Evolutionary conservation across 1,284 basidiomycete species (phyloP), one percentile per base, ranked within the genome.

Genomic region (Boletellus deceptivus): DNA sequence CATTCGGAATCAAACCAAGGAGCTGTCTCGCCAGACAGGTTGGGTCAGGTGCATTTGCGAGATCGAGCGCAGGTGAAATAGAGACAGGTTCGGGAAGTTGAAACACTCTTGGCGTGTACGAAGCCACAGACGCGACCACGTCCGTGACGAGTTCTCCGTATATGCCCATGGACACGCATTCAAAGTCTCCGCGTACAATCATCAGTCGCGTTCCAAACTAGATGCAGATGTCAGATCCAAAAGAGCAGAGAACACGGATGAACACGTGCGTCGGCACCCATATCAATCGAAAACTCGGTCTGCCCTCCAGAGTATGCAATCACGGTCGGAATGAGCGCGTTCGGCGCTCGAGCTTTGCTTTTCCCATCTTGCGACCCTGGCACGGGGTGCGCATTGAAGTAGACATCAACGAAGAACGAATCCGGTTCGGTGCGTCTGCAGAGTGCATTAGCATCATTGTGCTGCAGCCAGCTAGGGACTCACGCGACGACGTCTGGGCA

Each of bases 181-280:
- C 70, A 61, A 89, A 91, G 27, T 76, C 71, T 27, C 88, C 89
- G 62, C 82, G 82, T 55, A 91, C 75, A 51, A 91, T 86, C 77
- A 91, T 83, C 24, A 91, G 72, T 47, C 89, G 84, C 20, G 88
- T 90, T 3, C 84, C 79, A 62, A 80, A 82, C 88, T 91, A 61
- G 9, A 47, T 3, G 25, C 3, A 27, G 10, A 18, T 7, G 35
- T 66, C 31, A 55, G 52, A 50, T 48, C 18, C 1, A 18, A 55
- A 27, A 49, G 25, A 46, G 22, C 22, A 36, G 54, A 43, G n/a
- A 42, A 45, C 33, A 29, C 20, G 50, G 34, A 49, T 14, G 39
- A 43, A 25, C 35, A 69, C 75, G 50, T 63, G 82, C 87, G 68
- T 88, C 84, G 9, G 65, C 53, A 43, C 82, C 81, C 81, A 89